Percentiles rank a stretch among this genome's conserved stretches.
Evolutionary conservation across 2,329 filamentous ascomycete genomes (phyloP).

Genomic region (Malbranchea cinnamomea): DNA sequence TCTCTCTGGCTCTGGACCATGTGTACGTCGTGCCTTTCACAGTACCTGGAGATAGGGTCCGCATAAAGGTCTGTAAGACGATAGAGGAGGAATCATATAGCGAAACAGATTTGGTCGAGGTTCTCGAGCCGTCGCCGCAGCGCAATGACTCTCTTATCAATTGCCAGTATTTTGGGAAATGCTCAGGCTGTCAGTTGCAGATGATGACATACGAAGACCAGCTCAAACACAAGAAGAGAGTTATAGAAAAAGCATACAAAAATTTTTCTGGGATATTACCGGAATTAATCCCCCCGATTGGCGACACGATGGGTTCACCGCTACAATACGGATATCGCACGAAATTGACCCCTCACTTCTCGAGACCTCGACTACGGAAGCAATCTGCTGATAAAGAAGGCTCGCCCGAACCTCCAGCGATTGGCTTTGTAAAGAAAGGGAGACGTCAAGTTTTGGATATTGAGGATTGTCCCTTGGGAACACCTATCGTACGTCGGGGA

Average conservation of each 20-base stretch:
- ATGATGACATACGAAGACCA: conserved; percentile 87
- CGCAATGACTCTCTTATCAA: conserved; percentile 63
- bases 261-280: conserved; percentile 79
- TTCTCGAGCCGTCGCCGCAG: conserved; percentile 56
- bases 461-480: conserved; percentile 93
- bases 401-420: conserved; percentile 48
- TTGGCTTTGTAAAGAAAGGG: conserved; percentile 88
- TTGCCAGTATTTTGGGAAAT: conserved; percentile 77
- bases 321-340: conserved; percentile 88
- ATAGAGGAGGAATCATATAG: conserved; percentile 51
- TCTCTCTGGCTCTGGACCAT: conserved; percentile 48
- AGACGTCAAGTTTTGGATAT: conserved; percentile 71
- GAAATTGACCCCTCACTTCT: conserved; percentile 93
- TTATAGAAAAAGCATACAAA: conserved; percentile 79
- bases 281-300: conserved; percentile 58
- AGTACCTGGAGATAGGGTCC: conserved; percentile 67
- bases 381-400: conserved; percentile 37
- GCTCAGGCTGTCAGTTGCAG: conserved; percentile 92
- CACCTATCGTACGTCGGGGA: conserved; percentile 65
- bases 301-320: conserved; percentile 78
- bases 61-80: conserved; percentile 66
- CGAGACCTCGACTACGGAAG: conserved; percentile 46
- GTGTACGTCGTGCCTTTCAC: conserved; percentile 82
- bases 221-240: conserved; percentile 64
- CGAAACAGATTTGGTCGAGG: conserved; percentile 66